Conservation (phyloP, 108 stramenopile species). For the Chaetoceros tenuissimus region DNA sequence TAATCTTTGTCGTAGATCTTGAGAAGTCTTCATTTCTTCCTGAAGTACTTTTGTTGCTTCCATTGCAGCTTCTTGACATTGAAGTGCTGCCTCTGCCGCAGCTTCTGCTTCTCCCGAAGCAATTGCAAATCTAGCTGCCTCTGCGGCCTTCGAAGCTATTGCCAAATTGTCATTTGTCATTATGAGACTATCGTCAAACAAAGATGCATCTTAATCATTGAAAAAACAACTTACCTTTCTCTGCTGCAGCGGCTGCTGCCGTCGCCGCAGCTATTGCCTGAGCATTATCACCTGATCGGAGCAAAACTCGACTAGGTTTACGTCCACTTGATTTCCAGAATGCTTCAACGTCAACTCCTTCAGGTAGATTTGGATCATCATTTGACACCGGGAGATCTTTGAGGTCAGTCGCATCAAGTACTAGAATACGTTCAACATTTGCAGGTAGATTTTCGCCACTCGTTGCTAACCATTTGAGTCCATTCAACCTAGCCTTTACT, state of each 20-base stretch:
- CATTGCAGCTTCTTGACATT: constrained; percentile 58
- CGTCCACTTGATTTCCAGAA: constrained; percentile 64
- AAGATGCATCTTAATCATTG: not conserved
- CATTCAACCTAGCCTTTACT: constrained; percentile 51
- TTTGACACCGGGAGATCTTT: constrained; percentile 61
- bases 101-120: constrained; percentile 75
- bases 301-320: constrained; percentile 65
- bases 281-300: constrained; percentile 65
- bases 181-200: not conserved
- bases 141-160: constrained; percentile 34
- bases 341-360: constrained; percentile 61
- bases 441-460: constrained; percentile 54
- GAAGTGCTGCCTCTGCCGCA: constrained; percentile 64
- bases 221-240: constrained; percentile 1
- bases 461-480: constrained; percentile 75
- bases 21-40: constrained; percentile 49
- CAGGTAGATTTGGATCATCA: constrained; percentile 48
- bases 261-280: constrained; percentile 67
- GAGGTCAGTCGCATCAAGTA: constrained; percentile 84
- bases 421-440: constrained; percentile 73
- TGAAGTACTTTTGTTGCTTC: constrained; percentile 56
- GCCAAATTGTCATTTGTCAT: not conserved
- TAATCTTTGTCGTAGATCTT: constrained; percentile 50
- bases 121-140: constrained; percentile 53
- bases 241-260: constrained; percentile 47